phyloP scores from a whole-genome alignment of 257 asterid species.

The Salvia miltiorrhiza region DNA sequence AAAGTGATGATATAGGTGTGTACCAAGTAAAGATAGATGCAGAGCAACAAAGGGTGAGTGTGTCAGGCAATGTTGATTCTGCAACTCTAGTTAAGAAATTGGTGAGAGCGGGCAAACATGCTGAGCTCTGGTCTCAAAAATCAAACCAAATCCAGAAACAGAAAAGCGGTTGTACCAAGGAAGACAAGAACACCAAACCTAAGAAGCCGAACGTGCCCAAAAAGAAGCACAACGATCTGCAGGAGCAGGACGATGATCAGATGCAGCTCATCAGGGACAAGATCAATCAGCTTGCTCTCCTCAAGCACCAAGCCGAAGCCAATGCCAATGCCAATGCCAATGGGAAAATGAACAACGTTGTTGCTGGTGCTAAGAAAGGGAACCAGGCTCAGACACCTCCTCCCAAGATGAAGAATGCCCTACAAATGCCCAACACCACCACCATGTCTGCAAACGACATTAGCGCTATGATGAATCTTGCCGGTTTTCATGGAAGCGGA shows the following conservation, averaged over 20 bases:
- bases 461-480: conserved; percentile 59
- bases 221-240: conserved; percentile 14
- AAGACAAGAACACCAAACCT: conserved; percentile 33
- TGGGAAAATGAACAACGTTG: conserved; percentile 18
- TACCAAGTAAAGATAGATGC: conserved; percentile 60
- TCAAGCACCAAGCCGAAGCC: conserved; percentile 40
- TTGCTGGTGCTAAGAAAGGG: conserved; percentile 28
- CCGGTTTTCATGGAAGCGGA: conserved; percentile 57
- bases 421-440: neutral
- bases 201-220: conserved; percentile 25
- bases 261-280: conserved; percentile 33
- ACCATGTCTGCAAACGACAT: conserved; percentile 36
- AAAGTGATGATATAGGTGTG: conserved; percentile 51
- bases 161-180: conserved; percentile 26
- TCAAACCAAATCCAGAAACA: conserved; percentile 43
- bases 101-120: conserved; percentile 56
- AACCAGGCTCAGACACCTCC: conserved; percentile 23
- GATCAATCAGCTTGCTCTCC: conserved; percentile 39
- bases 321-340: neutral
- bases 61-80: conserved; percentile 58
- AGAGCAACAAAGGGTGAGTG: conserved; percentile 63
- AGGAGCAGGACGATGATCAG: conserved; percentile 28
- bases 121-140: conserved; percentile 64
- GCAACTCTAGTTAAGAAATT: conserved; percentile 52
- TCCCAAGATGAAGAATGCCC: conserved; percentile 28